Percentiles rank a stretch among this genome's conserved stretches.
phyloP scores from a whole-genome alignment of 2,329 filamentous ascomycete species.

The Acrodontium crateriforme region DNA sequence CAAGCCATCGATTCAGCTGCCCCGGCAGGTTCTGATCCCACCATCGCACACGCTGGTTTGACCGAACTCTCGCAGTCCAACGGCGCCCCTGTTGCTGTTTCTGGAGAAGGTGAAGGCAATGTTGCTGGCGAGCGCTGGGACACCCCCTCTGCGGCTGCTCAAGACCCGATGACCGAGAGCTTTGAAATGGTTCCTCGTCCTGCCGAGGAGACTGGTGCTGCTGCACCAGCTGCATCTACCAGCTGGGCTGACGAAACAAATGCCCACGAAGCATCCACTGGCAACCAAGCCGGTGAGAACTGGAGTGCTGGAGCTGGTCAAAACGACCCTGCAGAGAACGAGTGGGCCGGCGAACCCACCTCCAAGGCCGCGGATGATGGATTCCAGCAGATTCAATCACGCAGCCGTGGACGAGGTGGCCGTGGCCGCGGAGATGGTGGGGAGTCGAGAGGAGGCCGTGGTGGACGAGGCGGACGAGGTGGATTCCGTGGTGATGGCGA shows the following conservation, averaged over 20 bases:
- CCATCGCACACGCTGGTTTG: slow-evolving; percentile 50
- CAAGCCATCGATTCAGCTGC: slow-evolving; percentile 5
- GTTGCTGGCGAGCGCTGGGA: slow-evolving; percentile 55
- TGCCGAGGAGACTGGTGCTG: slow-evolving; percentile 58
- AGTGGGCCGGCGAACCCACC: slow-evolving; percentile 11
- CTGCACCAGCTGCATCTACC: slow-evolving; percentile 38
- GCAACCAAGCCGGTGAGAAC: slow-evolving; percentile 18
- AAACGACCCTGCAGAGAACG: slow-evolving; percentile 9
- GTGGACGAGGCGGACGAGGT: slow-evolving; percentile 8
- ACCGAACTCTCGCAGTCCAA: slow-evolving; percentile 45
- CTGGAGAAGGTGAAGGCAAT: slow-evolving; percentile 30
- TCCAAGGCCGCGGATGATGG: slow-evolving; percentile 41
- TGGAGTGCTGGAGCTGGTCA: slow-evolving; percentile 30
- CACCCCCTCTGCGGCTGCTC: slow-evolving; percentile 32
- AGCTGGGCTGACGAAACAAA: slow-evolving; percentile 84
- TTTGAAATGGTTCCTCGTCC: slow-evolving; percentile 68
- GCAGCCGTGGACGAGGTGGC: slow-evolving; percentile 24
- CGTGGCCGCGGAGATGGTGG: slow-evolving; percentile 29
- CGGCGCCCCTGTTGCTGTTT: slow-evolving; percentile 19
- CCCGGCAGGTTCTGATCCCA: slow-evolving; percentile 45
- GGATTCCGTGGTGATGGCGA: slow-evolving; percentile 10
- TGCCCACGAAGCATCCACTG: slow-evolving; percentile 17
- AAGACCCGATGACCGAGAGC: slow-evolving; percentile 43
- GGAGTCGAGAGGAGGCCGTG: slow-evolving; percentile 6
- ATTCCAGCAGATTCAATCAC: slow-evolving; percentile 50